Conservation (phyloP, 1,284 basidiomycete species). For the Rhodotorula sp. region DNA sequence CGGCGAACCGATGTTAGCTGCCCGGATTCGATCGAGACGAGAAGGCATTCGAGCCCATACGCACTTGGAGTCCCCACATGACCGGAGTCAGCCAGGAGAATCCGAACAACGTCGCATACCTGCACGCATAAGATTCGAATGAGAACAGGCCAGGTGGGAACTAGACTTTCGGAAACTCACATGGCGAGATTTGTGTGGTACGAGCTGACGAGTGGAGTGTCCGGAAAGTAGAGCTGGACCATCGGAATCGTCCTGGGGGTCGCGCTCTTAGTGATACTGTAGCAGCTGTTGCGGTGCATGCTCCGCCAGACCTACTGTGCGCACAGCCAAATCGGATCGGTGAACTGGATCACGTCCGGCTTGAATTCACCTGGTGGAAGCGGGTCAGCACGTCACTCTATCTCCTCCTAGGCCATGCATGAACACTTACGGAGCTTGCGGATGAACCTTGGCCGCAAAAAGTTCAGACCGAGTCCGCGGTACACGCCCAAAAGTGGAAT, state of each 20-base stretch:
- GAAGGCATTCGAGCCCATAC: not conserved
- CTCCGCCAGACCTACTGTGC: not conserved
- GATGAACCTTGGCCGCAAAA: slow-evolving; percentile 58
- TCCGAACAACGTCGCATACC: slow-evolving; percentile 58
- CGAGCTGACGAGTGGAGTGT: slow-evolving; percentile 56
- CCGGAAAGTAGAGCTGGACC: slow-evolving; percentile 49
- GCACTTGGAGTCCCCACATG: slow-evolving; percentile 49
- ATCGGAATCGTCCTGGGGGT: slow-evolving; percentile 36
- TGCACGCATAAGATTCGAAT: slow-evolving; percentile 5
- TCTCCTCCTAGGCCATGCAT: not conserved
- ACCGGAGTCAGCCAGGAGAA: slow-evolving; percentile 56
- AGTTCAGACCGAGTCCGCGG: slow-evolving; percentile 57
- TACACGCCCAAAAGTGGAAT: slow-evolving; percentile 56
- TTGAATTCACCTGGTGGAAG: slow-evolving; percentile 50
- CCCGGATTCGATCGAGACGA: slow-evolving; percentile 17
- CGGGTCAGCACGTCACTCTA: not conserved
- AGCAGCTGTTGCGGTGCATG: not conserved
- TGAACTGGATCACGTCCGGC: slow-evolving; percentile 57
- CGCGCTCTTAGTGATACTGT: too few species aligned
- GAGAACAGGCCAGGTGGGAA: slow-evolving; percentile 50
- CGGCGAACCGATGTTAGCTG: slow-evolving; percentile 12
- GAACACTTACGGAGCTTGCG: slow-evolving; percentile 47
- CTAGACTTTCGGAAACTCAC: slow-evolving; percentile 59
- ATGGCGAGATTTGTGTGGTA: slow-evolving; percentile 59
- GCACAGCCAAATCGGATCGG: slow-evolving; percentile 54